A percentile compares a stretch with the other conserved stretches of the same genome.
These are phyloP conservation scores for Fagus sylvatica DNA, from an alignment of 306 rosid genomes.

Conservation along the genomic window DNA sequence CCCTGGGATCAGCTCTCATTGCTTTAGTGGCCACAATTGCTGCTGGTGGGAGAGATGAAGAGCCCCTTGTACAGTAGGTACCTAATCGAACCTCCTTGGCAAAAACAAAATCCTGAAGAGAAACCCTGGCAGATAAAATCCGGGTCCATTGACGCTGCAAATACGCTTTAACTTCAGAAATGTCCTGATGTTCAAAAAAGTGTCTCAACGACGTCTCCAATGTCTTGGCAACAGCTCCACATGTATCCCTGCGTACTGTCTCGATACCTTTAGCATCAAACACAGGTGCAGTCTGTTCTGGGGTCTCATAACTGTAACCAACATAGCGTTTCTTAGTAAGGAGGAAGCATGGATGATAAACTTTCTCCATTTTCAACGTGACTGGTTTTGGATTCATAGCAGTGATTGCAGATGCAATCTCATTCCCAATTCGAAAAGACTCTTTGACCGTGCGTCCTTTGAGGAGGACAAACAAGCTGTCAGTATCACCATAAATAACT, in stretches of 20 bases:
- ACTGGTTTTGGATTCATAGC: slow-evolving; percentile 95
- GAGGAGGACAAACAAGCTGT: slow-evolving; percentile 96
- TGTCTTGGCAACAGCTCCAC: slow-evolving; percentile 85
- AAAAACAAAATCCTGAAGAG: slow-evolving; percentile 84
- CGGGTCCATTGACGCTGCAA: slow-evolving; percentile 90
- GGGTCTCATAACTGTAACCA: slow-evolving; percentile 91
- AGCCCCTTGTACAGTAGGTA: slow-evolving; percentile 61
- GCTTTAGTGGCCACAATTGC: slow-evolving; percentile 97
- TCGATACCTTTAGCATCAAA: slow-evolving; percentile 99
- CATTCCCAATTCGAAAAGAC: slow-evolving; percentile 75
- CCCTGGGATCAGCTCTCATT: slow-evolving; percentile 81
- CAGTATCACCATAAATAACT: slow-evolving; percentile 97
- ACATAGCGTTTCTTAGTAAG: slow-evolving; percentile 95
- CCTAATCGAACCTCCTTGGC: slow-evolving; percentile 96
- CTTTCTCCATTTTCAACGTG: slow-evolving; percentile 92
- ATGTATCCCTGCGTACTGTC: slow-evolving; percentile 93
- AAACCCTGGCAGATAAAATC: slow-evolving; percentile 75
- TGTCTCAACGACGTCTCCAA: slow-evolving; percentile 86
- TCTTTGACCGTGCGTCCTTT: slow-evolving; percentile 77
- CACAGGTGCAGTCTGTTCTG: slow-evolving; percentile 61
- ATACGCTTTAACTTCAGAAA: slow-evolving; percentile 69
- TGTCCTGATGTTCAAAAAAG: slow-evolving; percentile 72
- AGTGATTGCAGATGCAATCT: slow-evolving; percentile 83
- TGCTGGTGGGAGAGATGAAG: slow-evolving; percentile 91
- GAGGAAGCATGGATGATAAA: slow-evolving; percentile 86